A percentile compares a stretch with the other conserved stretches of the same genome.
phyloP scores from a whole-genome alignment of 306 rosid genomes.

The Begonia peltatifolia region DNA sequence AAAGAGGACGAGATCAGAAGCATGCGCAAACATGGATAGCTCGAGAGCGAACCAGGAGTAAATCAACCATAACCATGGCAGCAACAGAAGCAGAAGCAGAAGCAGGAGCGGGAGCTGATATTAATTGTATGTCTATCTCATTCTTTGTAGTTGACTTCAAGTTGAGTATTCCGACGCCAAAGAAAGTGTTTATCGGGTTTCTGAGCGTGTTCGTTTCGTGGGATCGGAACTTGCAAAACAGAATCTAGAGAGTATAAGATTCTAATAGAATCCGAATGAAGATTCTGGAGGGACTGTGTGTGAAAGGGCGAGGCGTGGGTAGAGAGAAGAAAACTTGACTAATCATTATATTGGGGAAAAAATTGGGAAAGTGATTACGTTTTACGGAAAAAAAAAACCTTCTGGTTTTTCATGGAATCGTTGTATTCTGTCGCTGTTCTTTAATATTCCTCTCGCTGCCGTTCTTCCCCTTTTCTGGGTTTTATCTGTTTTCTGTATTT shows the following conservation, averaged over 20 bases:
- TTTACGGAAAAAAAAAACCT: neutral
- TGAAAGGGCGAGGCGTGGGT: neutral
- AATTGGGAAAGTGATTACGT: neutral
- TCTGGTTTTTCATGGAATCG: constrained; percentile 5
- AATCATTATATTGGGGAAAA: too few relatives aligned
- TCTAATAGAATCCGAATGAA: constrained; percentile 7
- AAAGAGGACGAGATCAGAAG: too few relatives aligned
- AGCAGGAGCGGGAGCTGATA: neutral
- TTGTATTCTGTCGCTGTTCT: constrained; percentile 4
- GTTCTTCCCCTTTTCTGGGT: constrained; percentile 1
- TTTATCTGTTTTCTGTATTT: constrained; percentile 5
- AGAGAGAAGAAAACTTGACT: too few relatives aligned
- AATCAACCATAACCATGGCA: too few relatives aligned
- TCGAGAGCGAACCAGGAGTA: neutral
- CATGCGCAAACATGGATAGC: neutral
- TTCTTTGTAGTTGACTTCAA: constrained; percentile 33
- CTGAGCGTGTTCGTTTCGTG: constrained; percentile 4
- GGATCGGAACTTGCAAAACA: constrained; percentile 4
- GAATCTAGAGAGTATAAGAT: constrained; percentile 19
- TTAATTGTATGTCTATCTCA: neutral
- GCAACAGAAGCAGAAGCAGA: constrained; percentile 4
- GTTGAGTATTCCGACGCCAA: constrained; percentile 13
- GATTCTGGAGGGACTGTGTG: neutral
- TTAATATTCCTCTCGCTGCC: constrained; percentile 4
- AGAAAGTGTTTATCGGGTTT: constrained; percentile 1